These are phyloP conservation scores for Chaetomiaceae sp. DNA, from an alignment of 2,329 filamentous ascomycete species.

Conservation along the genomic window DNA sequence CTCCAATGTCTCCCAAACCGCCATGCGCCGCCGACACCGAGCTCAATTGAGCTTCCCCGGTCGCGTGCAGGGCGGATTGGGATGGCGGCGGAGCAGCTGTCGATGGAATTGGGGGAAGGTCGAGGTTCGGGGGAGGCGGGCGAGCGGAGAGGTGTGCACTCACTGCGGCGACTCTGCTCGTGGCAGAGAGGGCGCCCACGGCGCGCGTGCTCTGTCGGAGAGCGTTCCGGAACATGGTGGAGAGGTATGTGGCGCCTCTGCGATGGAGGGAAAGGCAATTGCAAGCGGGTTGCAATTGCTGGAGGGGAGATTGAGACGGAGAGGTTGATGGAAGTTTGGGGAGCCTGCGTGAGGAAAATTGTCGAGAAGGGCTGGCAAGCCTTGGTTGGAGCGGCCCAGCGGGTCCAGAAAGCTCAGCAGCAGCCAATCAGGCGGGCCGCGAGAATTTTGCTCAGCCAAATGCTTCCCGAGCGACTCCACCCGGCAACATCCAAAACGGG, in stretches of 20 bases:
- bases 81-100: conserved; percentile 34
- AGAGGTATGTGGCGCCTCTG: conserved; percentile 47
- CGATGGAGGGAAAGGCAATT: conserved; percentile 54
- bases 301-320: conserved; percentile 53
- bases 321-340: conserved; percentile 39
- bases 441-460: conserved; percentile 25
- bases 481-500: conserved; percentile 14
- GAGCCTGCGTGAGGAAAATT: conserved; percentile 27
- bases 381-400: conserved; percentile 22
- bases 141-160: conserved; percentile 54
- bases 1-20: conserved; percentile 32
- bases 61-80: conserved; percentile 28
- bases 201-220: conserved; percentile 94
- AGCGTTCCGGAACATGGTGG: conserved; percentile 94
- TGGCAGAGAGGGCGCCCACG: conserved; percentile 87
- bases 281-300: conserved; percentile 54
- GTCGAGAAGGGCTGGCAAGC: conserved; percentile 25
- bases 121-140: conserved; percentile 21
- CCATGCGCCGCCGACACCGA: conserved; percentile 27
- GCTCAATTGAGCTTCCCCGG: conserved; percentile 35
- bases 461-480: conserved; percentile 21
- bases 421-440: conserved; percentile 20
- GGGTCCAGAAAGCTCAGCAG: conserved; percentile 19
- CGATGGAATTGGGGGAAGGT: conserved; percentile 41
- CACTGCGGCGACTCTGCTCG: conserved; percentile 89